Evolutionary conservation across 768 basidiomycete genomes (phyloP).

Genomic region (Pulveroboletus sp.): DNA sequence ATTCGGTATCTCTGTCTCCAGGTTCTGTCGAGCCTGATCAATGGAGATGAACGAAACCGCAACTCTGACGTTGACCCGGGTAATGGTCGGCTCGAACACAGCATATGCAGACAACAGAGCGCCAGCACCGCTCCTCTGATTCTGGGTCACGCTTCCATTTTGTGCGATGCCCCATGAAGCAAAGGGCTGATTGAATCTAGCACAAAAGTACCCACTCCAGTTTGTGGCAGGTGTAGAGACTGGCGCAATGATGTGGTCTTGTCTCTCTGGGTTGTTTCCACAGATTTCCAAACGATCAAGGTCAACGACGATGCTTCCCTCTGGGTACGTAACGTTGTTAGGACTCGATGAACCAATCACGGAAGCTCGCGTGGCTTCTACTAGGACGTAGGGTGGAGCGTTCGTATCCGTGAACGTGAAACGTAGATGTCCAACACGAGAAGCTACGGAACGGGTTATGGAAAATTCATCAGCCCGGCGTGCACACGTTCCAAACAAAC

Average conservation of each 20-base stretch:
- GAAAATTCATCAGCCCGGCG: background rate
- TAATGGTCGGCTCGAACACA: constrained; percentile 32
- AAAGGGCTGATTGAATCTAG: constrained; percentile 49
- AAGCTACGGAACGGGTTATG: constrained; percentile 40
- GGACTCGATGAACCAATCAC: constrained; percentile 51
- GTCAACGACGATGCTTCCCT: constrained; percentile 47
- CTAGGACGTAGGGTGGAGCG: constrained; percentile 49
- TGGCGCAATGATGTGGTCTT: constrained; percentile 67
- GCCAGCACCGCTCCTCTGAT: constrained; percentile 35
- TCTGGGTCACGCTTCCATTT: constrained; percentile 35
- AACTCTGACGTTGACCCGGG: constrained; percentile 49
- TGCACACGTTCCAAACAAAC: background rate
- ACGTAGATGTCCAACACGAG: constrained; percentile 68
- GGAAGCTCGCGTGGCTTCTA: constrained; percentile 63
- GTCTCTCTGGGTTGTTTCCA: constrained; percentile 63
- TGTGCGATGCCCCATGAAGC: constrained; percentile 45
- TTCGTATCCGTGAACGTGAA: constrained; percentile 53
- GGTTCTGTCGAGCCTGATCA: constrained; percentile 54
- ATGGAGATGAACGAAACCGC: constrained; percentile 74
- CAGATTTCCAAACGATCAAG: constrained; percentile 45
- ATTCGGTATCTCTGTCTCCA: constrained; percentile 47
- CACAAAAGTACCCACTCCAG: constrained; percentile 50
- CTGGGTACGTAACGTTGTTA: constrained; percentile 47
- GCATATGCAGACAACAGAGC: constrained; percentile 49
- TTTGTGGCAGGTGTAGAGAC: constrained; percentile 36